Evolutionary conservation across 495 filamentous ascomycete genomes (phyloP), one percentile per base, ranked within the genome.

Genomic region (Rostrohypoxylon terebratum): DNA sequence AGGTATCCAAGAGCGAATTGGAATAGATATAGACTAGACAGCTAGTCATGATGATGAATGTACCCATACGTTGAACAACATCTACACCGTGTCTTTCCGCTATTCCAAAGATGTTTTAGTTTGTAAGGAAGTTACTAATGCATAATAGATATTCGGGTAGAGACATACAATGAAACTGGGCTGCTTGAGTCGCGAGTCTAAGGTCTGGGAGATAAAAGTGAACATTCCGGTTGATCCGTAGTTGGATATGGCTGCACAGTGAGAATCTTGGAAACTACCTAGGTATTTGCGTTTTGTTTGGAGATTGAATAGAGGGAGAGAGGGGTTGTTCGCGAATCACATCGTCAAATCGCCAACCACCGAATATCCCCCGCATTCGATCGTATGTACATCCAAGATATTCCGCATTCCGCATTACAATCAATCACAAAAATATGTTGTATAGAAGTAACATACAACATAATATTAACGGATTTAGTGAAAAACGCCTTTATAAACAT

Each of bases 1-100:
- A 64, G 63, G 54, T 63, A 18, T 51, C 33, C 9, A n/a, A 21
- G 44, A 28, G 50, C 31, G 54, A 50, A 59, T 40, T 48, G 59
- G 28, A 57, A 59, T 72, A 72, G 63, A 68, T 36, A 73, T 57
- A 68, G 60, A 68, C 59, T 68, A 66, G 47, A 68, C 36, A 60
- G 47, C 63, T 63, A 63, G 33, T 48, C 40, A 31, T 40, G 62
- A 60, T 50, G 45, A 70, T 11, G 33, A 69, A 59, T 44, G 53
- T 20, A 50, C n/a, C n/a, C n/a, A n/a, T 69, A 33, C 14, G 31
- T 21, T 63, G 31, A 69, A 57, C n/a, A 40, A 55, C 38, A 40
- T 16, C 7, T 18, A 14, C 14, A 0, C 25, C 11, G 25, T 25
- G 42, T 45, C n/a, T 45, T 18, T n/a, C n/a, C 13, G 4, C 3